phyloP scores from a whole-genome alignment of 73 alveolate genomes.

The Symbiodinium natans region DNA sequence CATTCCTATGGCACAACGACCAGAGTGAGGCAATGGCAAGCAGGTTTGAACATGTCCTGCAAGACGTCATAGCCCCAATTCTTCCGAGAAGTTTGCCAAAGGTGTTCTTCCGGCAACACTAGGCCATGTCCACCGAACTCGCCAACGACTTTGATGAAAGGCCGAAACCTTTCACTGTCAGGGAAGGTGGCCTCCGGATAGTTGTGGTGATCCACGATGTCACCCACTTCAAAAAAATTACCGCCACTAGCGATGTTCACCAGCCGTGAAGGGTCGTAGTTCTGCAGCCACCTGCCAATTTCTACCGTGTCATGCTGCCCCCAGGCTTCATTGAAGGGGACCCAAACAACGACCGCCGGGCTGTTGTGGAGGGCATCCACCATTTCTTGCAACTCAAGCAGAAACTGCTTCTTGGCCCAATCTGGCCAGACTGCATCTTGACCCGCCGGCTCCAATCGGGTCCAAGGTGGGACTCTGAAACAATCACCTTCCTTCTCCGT shows the following conservation, averaged over 20 bases:
- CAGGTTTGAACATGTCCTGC: neutral
- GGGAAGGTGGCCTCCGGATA: constrained; percentile 59
- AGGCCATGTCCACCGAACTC: constrained; percentile 66
- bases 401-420: constrained; percentile 33
- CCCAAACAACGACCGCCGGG: constrained; percentile 41
- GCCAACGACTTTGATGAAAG: constrained; percentile 31
- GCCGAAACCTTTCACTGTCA: neutral
- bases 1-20: neutral
- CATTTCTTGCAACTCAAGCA: constrained; percentile 38
- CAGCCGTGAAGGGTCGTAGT: constrained; percentile 23
- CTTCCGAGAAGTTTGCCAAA: constrained; percentile 61
- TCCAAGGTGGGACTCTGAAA: constrained; percentile 61
- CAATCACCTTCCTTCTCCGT: constrained; percentile 74
- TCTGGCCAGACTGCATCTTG: constrained; percentile 36
- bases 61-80: constrained; percentile 49
- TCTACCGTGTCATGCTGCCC: constrained; percentile 56
- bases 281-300: constrained; percentile 18
- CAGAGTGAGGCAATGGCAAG: too few relatives aligned
- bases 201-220: constrained; percentile 61
- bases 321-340: constrained; percentile 70
- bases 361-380: constrained; percentile 13
- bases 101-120: constrained; percentile 33
- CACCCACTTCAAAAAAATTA: constrained; percentile 42
- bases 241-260: constrained; percentile 61
- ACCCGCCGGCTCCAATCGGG: constrained; percentile 4